Percentiles rank a stretch among this genome's conserved stretches.
Conservation (phyloP, 1,284 basidiomycete species). For the Dichomitus squalens region DNA sequence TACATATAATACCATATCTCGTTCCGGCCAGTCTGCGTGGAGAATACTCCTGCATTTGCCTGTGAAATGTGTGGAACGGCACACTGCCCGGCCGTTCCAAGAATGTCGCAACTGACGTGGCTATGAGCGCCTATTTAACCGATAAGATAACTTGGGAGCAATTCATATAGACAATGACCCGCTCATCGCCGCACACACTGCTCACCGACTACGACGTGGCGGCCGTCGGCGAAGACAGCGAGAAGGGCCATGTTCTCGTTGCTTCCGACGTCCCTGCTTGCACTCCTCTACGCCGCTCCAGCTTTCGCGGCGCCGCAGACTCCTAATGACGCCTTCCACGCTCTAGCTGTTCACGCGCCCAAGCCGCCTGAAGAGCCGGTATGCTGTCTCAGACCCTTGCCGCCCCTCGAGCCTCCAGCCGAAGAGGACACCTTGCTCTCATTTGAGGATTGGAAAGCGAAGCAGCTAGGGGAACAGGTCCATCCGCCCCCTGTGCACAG, state of each 20-base stretch:
- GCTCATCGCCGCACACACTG: not conserved
- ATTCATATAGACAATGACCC: not conserved
- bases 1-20: conserved; percentile 27
- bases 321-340: conserved; percentile 60
- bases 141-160: conserved; percentile 18
- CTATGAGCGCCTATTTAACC: conserved; percentile 5
- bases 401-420: conserved; percentile 45
- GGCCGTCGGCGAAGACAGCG: conserved; percentile 20
- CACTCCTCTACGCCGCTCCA: conserved; percentile 44
- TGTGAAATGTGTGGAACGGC: too few relatives aligned
- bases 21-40: not conserved
- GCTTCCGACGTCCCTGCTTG: conserved; percentile 37
- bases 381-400: conserved; percentile 64
- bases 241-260: conserved; percentile 27
- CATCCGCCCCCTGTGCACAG: conserved; percentile 17
- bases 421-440: conserved; percentile 74
- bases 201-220: conserved; percentile 19
- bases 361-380: conserved; percentile 57
- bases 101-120: conserved; percentile 14
- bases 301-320: conserved; percentile 44
- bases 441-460: conserved; percentile 91
- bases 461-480: conserved; percentile 47
- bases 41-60: not conserved
- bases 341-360: conserved; percentile 48
- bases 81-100: too few relatives aligned